These are phyloP conservation scores for Blepharisma undulans DNA, from an alignment of 169 alveolate genomes.

Conservation along the genomic window DNA sequence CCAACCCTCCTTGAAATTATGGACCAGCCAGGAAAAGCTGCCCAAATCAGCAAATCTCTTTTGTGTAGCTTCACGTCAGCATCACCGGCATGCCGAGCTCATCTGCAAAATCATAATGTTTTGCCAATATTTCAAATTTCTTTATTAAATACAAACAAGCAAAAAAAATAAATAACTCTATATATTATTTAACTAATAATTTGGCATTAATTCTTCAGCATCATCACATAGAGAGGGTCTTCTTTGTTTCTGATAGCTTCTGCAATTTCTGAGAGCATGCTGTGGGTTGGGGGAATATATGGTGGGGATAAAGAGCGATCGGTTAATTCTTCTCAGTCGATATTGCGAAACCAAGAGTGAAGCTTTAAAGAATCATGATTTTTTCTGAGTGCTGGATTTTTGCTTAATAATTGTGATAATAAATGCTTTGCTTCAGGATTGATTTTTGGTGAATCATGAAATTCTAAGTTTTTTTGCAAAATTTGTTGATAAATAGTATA, in stretches of 20 bases:
- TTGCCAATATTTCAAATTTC: background rate
- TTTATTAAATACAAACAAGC: background rate
- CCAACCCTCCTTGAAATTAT: background rate
- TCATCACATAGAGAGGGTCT: background rate
- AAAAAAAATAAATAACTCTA: background rate
- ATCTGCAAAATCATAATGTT: background rate
- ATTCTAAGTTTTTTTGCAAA: slow-evolving; percentile 41
- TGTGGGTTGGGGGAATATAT: background rate
- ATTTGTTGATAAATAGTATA: slow-evolving; percentile 66
- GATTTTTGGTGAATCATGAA: slow-evolving; percentile 42
- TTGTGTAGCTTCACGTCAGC: background rate
- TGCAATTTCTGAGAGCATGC: background rate
- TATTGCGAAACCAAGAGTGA: slow-evolving; percentile 51
- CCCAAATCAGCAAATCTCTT: background rate
- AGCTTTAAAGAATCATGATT: slow-evolving; percentile 56
- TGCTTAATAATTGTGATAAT: slow-evolving; percentile 41
- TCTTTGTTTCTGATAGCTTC: background rate
- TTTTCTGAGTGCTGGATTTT: slow-evolving; percentile 45
- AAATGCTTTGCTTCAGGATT: slow-evolving; percentile 46
- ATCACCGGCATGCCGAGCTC: slow-evolving; percentile 20
- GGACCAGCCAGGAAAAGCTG: background rate
- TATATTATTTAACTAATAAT: background rate
- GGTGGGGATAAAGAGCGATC: background rate
- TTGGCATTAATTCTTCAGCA: background rate
- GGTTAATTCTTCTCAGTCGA: slow-evolving; percentile 50